phyloP scores from a whole-genome alignment of 1,284 basidiomycete genomes.

The Volvariella volvacea region DNA sequence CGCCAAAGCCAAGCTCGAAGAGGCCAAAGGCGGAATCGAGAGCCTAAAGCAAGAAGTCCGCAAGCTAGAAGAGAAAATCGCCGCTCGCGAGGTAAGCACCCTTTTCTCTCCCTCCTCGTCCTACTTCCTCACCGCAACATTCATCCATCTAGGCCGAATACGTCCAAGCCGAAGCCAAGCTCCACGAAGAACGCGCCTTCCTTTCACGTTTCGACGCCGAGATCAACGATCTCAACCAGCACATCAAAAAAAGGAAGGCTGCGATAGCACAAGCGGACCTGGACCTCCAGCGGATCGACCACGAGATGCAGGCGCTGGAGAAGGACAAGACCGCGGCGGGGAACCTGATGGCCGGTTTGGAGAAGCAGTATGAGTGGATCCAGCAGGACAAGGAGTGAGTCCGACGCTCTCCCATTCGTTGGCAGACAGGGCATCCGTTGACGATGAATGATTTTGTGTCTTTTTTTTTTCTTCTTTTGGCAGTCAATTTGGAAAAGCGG shows the following conservation, averaged over 20 bases:
- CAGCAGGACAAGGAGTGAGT: constrained; percentile 77
- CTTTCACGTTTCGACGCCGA: constrained; percentile 87
- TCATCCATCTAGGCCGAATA: constrained; percentile 36
- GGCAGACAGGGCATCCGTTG: neutral
- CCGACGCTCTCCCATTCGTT: too few relatives aligned
- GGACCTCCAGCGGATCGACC: constrained; percentile 51
- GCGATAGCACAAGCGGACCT: constrained; percentile 71
- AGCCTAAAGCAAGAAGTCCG: constrained; percentile 61
- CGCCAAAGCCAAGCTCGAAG: constrained; percentile 51
- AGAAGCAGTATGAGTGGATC: constrained; percentile 89
- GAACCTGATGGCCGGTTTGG: constrained; percentile 53
- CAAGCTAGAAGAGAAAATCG: constrained; percentile 49
- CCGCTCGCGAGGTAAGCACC: constrained; percentile 44
- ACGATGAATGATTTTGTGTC: neutral
- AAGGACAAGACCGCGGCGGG: constrained; percentile 47
- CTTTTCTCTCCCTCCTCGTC: neutral
- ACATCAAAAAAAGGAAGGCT: constrained; percentile 79
- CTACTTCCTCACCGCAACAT: neutral
- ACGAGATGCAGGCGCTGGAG: constrained; percentile 39
- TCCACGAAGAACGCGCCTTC: constrained; percentile 79
- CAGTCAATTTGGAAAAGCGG: constrained; percentile 78
- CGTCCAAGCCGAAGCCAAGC: constrained; percentile 62
- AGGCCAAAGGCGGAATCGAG: constrained; percentile 52
- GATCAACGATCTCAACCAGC: constrained; percentile 74
- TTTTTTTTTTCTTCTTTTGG: neutral